Evolutionary conservation across 2,329 filamentous ascomycete genomes (phyloP).

Genomic region (Paracorniculantispora psalliotae): DNA sequence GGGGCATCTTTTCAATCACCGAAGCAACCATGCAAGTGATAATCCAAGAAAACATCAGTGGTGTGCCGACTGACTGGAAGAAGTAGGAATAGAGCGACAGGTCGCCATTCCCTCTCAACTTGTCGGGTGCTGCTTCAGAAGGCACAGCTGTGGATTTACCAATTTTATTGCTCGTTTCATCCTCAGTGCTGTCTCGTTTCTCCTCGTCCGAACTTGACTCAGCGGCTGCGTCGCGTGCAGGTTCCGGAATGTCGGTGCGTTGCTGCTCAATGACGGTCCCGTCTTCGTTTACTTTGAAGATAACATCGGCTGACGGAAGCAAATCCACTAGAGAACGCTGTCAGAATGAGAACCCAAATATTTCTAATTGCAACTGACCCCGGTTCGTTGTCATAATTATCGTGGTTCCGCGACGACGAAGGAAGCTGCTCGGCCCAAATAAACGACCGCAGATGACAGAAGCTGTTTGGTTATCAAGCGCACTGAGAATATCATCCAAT

Average conservation of each 20-base stretch:
- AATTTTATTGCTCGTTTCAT: too few relatives aligned
- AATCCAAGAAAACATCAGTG: background rate
- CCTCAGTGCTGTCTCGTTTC: too few relatives aligned
- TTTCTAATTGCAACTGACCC: background rate
- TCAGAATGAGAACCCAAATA: background rate
- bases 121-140: background rate
- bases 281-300: background rate
- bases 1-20: background rate
- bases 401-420: constrained; percentile 23
- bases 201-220: too few relatives aligned
- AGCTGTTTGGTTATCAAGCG: constrained; percentile 39
- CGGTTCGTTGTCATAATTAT: background rate
- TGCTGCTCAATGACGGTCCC: background rate
- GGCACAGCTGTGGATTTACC: background rate
- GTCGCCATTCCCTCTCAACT: background rate
- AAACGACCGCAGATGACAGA: constrained; percentile 36
- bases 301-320: background rate
- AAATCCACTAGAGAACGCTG: background rate
- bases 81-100: background rate
- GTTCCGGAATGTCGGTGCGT: background rate
- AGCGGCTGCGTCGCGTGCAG: too few relatives aligned
- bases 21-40: background rate
- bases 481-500: constrained; percentile 43
- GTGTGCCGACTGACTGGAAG: background rate
- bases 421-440: constrained; percentile 35